Evolutionary conservation across 768 basidiomycete species (phyloP), one percentile per base, ranked within the genome.

Genomic region (Termitomyces sp.): DNA sequence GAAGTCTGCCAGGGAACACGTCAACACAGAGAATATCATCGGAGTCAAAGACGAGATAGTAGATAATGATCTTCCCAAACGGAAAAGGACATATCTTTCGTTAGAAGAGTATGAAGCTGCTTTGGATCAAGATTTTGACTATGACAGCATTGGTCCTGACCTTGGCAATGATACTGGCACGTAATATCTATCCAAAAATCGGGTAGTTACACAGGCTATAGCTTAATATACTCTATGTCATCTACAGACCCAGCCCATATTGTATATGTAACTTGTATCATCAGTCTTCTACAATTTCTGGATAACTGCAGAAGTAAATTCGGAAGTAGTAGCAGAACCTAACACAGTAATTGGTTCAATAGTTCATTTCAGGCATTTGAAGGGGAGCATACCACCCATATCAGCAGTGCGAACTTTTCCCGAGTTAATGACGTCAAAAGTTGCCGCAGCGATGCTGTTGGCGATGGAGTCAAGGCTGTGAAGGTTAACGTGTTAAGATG

Each of bases 291-390:
- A 84, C 65, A 92, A 76, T 71, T 86, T 87, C 73, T 88, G 83
- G 75, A 98, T 94, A 70, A 99, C 81, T 46, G 90, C 95, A 49
- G 86, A 78, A 40, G 97, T 99, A 77, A 99, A 94, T 67, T 98
- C 96, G 30, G 91, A 92, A 57, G 96, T 99, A 30, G 90, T 91
- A 46, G 92, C 84, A 61, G 88, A 85, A 56, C 94, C 92, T 92
- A 59, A 11, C 61, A 49, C 50, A 41, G 35, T 56, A 58, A 52
- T 62, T 55, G 67, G 46, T 35, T 41, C 8, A 28, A 33, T 36
- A 28, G 36, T 30, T 4, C 24, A 53, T 49, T 47, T 51, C 43
- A 49, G 22, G 36, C 13, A 45, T 28, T 38, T 49, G 22, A 26
- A 13, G 11, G 32, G 57, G 14, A 41, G 79, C 85, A 73, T 74